Evolutionary conservation across 108 stramenopile species (phyloP).

Genomic region (Cylindrotheca closterium): DNA sequence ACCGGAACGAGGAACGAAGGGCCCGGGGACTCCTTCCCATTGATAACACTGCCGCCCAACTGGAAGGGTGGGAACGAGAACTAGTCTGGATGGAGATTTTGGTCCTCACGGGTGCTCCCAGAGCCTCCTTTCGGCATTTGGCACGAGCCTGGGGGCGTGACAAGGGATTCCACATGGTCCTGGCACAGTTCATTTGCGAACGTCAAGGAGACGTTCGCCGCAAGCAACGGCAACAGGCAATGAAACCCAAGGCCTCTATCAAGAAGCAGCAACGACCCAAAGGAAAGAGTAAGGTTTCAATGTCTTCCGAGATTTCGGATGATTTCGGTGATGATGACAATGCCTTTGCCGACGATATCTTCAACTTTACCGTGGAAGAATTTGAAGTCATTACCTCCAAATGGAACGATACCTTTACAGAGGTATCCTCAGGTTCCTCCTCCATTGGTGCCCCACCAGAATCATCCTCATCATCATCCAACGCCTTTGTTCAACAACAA

Average conservation of each 20-base stretch:
- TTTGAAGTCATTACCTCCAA: conserved; percentile 21
- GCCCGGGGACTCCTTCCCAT: conserved; percentile 61
- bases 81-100: conserved; percentile 64
- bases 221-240: conserved; percentile 37
- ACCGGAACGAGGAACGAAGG: conserved; percentile 65
- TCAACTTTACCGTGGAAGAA: conserved; percentile 32
- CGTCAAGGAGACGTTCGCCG: conserved; percentile 64
- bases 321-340: conserved; percentile 45
- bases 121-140: conserved; percentile 51
- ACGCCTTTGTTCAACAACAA: too few species aligned
- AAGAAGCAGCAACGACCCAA: conserved; percentile 5
- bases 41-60: conserved; percentile 48
- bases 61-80: conserved; percentile 77
- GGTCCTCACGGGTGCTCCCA: conserved; percentile 43
- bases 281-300: not conserved
- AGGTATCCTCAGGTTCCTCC: conserved; percentile 1
- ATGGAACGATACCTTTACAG: not conserved
- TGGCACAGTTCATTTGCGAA: conserved; percentile 61
- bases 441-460: too few species aligned
- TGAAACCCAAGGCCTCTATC: conserved; percentile 8
- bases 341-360: conserved; percentile 41
- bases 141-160: conserved; percentile 74
- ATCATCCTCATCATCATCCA: too few species aligned
- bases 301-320: conserved; percentile 11
- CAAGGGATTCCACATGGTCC: conserved; percentile 66